Evolutionary conservation across 202 grass and related monocot species (phyloP).

Genomic region (Zoysia matrella): DNA sequence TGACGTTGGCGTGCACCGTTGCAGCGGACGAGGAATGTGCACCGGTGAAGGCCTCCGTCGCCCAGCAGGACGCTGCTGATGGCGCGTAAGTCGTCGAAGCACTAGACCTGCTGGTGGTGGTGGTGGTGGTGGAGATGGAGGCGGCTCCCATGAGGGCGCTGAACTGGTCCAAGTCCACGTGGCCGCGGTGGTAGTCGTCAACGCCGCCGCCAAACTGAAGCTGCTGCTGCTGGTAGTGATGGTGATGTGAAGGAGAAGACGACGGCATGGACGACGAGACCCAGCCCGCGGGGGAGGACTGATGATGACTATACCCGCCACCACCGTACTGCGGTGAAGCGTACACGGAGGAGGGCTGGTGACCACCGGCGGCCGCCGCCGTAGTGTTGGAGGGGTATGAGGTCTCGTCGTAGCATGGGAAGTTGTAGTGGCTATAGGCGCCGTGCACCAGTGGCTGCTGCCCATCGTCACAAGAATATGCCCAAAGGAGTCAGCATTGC

Average conservation of each 20-base stretch:
- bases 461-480: neutral
- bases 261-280: neutral
- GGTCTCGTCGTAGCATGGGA: neutral
- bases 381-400: neutral
- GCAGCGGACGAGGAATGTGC: neutral
- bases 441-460: neutral
- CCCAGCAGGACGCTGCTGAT: no score
- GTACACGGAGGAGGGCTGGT: neutral
- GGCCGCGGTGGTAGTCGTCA: neutral
- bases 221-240: neutral
- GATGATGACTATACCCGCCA: neutral
- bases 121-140: neutral
- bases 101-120: neutral
- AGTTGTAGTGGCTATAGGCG: neutral
- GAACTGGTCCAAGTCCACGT: constrained; percentile 3
- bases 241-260: neutral
- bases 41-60: neutral
- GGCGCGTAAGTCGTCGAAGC: neutral
- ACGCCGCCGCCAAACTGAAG: no score
- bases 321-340: neutral
- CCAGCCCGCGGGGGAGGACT: neutral
- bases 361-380: neutral
- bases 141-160: neutral
- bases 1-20: no score
- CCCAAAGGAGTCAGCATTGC: no score